These are phyloP conservation scores for Henckelia pumila DNA, from an alignment of 257 asterid species.

Conservation along the genomic window DNA sequence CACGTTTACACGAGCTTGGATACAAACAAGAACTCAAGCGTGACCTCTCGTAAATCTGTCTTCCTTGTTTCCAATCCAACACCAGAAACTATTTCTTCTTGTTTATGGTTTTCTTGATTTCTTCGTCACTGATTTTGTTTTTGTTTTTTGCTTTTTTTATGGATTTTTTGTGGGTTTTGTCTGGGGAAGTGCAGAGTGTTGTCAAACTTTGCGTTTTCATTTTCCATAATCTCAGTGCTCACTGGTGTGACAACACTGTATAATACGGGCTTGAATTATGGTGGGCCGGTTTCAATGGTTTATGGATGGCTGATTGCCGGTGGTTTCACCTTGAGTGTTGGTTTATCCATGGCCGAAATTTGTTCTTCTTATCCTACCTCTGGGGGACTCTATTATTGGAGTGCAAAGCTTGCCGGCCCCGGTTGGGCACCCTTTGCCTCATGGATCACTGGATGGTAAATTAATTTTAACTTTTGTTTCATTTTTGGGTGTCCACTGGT, in stretches of 20 bases:
- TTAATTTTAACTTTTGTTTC: neutral
- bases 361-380: slow-evolving; percentile 97
- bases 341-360: slow-evolving; percentile 94
- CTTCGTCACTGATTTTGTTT: neutral
- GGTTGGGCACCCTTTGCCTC: slow-evolving; percentile 98
- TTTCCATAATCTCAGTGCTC: slow-evolving; percentile 81
- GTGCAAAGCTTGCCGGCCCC: slow-evolving; percentile 98
- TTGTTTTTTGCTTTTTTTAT: neutral
- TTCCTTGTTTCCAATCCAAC: neutral
- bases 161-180: neutral
- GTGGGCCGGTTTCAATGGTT: slow-evolving; percentile 79
- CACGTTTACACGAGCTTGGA: slow-evolving; percentile 83
- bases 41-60: slow-evolving; percentile 79
- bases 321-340: slow-evolving; percentile 71
- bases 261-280: slow-evolving; percentile 78
- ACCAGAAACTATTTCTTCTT: neutral
- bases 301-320: slow-evolving; percentile 95
- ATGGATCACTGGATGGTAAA: slow-evolving; percentile 98
- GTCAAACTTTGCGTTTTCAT: slow-evolving; percentile 92
- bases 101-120: slow-evolving; percentile 2
- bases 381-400: slow-evolving; percentile 98
- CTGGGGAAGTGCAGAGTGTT: slow-evolving; percentile 51
- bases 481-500: slow-evolving; percentile 2
- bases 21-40: slow-evolving; percentile 99
- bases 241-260: slow-evolving; percentile 88